Percentiles rank a stretch among this genome's conserved stretches.
Evolutionary conservation across 176 grass and related monocot genomes (phyloP).

Genomic region (Canna indica): DNA sequence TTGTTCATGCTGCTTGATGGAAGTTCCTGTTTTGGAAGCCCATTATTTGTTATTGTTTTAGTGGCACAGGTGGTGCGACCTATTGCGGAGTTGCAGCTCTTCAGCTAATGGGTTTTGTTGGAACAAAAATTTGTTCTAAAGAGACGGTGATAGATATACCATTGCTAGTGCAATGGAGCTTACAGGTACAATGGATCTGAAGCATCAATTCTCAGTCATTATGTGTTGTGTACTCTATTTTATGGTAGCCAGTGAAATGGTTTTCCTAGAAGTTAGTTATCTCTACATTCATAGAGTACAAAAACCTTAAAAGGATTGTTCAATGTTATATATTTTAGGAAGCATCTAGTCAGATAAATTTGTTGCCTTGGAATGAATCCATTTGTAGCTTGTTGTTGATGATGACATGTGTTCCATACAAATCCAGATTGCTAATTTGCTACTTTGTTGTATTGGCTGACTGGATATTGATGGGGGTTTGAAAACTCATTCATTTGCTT

Average conservation of each 20-base stretch:
- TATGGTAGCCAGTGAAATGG: not conserved
- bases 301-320: not conserved
- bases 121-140: slow-evolving; percentile 43
- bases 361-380: no score
- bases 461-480: no score
- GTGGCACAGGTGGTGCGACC: slow-evolving; percentile 84
- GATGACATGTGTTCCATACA: no score
- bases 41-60: slow-evolving; percentile 43
- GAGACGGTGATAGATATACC: slow-evolving; percentile 28
- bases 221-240: not conserved
- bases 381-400: no score
- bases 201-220: not conserved
- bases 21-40: not conserved
- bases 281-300: not conserved
- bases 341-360: not conserved
- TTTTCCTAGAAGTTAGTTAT: not conserved
- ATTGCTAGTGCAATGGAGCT: slow-evolving; percentile 73
- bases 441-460: no score
- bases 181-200: slow-evolving; percentile 40
- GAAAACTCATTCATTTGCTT: no score
- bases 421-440: no score
- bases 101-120: slow-evolving; percentile 67
- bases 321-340: not conserved
- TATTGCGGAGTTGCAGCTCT: slow-evolving; percentile 88
- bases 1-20: not conserved